Evolutionary conservation across 768 basidiomycete species (phyloP).

Genomic region (Holtermanniella nyarrowii): DNA sequence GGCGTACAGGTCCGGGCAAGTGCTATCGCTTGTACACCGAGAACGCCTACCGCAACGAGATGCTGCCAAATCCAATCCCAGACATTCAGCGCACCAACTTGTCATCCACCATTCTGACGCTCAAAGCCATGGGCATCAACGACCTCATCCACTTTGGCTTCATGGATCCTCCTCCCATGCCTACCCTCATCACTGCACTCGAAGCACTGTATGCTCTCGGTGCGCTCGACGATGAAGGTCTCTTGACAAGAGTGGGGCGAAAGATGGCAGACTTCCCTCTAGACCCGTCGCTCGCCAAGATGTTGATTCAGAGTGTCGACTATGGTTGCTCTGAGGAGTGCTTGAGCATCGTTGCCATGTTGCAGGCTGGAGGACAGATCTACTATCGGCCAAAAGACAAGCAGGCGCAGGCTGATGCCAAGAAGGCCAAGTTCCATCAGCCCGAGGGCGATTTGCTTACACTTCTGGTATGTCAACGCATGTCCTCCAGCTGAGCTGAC

Average conservation of each 20-base stretch:
- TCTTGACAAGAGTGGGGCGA: conserved; percentile 83
- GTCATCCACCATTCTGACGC: conserved; percentile 79
- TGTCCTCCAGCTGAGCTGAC: conserved; percentile 56
- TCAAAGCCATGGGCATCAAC: conserved; percentile 99
- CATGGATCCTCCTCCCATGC: conserved; percentile 97
- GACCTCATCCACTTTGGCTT: conserved; percentile 96
- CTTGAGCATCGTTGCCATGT: conserved; percentile 91
- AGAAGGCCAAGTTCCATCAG: conserved; percentile 98
- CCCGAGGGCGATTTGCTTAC: conserved; percentile 83
- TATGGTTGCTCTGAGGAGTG: conserved; percentile 97
- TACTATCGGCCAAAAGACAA: conserved; percentile 99
- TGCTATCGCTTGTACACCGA: conserved; percentile 97
- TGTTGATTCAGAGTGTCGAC: conserved; percentile 95
- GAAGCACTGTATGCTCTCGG: conserved; percentile 91
- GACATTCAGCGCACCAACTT: conserved; percentile 90
- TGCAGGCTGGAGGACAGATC: conserved; percentile 79
- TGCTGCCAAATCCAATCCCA: conserved; percentile 93
- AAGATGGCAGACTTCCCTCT: conserved; percentile 99
- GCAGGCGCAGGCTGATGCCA: conserved; percentile 96
- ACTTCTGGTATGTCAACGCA: conserved; percentile 21
- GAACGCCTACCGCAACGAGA: conserved; percentile 95
- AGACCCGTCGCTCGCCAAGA: conserved; percentile 92
- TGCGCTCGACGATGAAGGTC: conserved; percentile 90
- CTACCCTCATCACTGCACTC: conserved; percentile 90
- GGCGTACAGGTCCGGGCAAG: conserved; percentile 95